Evolutionary conservation across 148 eudicot species (phyloP).

Genomic region (Amaranthus hypochondriacus): DNA sequence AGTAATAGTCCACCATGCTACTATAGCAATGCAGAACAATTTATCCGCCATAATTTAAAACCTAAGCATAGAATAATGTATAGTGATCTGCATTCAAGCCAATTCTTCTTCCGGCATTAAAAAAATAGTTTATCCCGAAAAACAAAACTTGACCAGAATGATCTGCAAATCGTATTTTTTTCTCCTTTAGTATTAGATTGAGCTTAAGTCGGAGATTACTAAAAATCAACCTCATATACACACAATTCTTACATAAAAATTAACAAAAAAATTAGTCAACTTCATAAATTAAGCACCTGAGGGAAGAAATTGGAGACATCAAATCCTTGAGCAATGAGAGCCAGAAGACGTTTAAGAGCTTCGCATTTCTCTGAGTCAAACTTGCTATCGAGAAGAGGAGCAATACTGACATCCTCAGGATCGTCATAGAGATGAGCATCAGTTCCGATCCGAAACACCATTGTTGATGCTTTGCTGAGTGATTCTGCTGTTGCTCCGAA

Average conservation of each 20-base stretch:
- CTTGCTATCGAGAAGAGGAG: constrained; percentile 80
- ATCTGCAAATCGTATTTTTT: not conserved
- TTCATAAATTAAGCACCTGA: constrained; percentile 38
- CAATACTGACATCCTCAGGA: constrained; percentile 87
- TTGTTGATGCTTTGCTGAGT: constrained; percentile 78
- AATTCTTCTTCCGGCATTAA: not conserved
- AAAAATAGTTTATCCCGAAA: not conserved
- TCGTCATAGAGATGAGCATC: constrained; percentile 99
- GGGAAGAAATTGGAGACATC: constrained; percentile 96
- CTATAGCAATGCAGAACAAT: not conserved
- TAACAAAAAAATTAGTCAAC: not conserved
- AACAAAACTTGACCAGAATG: not conserved
- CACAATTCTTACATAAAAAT: not conserved
- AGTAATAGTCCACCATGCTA: not conserved
- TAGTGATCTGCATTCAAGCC: not conserved
- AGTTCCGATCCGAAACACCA: constrained; percentile 94
- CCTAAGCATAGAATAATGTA: not conserved
- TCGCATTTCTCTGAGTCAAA: constrained; percentile 89
- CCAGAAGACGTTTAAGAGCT: constrained; percentile 93
- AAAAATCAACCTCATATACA: constrained; percentile 9
- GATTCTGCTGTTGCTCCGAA: constrained; percentile 80
- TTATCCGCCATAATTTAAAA: not conserved
- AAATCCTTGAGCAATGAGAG: constrained; percentile 94
- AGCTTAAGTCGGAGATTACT: not conserved
- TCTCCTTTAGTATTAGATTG: not conserved